Evolutionary conservation across 2,329 filamentous ascomycete species (phyloP).

Genomic region (Clonostachys solani): DNA sequence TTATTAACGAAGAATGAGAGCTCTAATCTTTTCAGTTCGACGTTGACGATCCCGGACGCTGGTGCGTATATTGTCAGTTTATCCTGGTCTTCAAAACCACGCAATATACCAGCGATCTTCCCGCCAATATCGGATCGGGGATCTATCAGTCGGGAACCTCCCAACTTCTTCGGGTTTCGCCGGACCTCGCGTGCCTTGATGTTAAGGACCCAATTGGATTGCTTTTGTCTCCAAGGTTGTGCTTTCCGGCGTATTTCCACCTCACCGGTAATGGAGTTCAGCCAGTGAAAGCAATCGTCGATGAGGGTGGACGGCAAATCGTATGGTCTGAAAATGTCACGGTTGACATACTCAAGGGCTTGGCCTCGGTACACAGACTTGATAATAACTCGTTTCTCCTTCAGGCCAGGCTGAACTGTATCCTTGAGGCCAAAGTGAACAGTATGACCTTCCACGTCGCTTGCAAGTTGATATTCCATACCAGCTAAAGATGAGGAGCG

Average conservation of each 20-base stretch:
- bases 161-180: not conserved
- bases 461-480: slow-evolving; percentile 43
- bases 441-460: slow-evolving; percentile 5
- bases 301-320: not conserved
- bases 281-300: not conserved
- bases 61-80: slow-evolving; percentile 18
- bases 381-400: slow-evolving; percentile 35
- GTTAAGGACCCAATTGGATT: not conserved
- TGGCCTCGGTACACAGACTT: slow-evolving; percentile 8
- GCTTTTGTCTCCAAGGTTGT: not conserved
- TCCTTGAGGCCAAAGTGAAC: slow-evolving; percentile 46
- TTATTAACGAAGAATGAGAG: too few relatives aligned
- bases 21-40: too few relatives aligned
- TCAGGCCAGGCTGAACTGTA: slow-evolving; percentile 4
- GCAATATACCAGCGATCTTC: not conserved
- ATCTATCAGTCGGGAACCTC: not conserved
- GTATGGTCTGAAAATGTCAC: slow-evolving; percentile 14
- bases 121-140: not conserved
- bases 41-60: too few relatives aligned
- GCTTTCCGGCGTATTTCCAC: not conserved
- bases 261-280: not conserved
- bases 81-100: not conserved
- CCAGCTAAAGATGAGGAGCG: slow-evolving; percentile 45
- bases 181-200: not conserved
- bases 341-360: slow-evolving; percentile 30